phyloP scores from a whole-genome alignment of 495 filamentous ascomycete species.

The Aspergillus bertholletiae region DNA sequence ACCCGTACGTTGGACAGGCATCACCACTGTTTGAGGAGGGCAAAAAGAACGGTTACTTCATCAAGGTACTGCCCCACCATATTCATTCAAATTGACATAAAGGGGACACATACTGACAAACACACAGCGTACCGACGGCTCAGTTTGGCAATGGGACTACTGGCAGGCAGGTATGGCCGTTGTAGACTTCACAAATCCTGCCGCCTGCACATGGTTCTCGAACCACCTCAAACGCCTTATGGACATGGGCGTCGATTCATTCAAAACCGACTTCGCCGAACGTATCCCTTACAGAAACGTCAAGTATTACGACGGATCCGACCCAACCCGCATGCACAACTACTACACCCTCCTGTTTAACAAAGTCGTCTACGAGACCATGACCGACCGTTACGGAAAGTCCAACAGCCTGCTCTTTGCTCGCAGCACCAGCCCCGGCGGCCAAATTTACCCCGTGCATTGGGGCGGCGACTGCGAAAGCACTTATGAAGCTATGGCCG shows the following conservation, averaged over 20 bases:
- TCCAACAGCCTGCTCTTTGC: conserved; percentile 65
- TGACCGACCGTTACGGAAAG: conserved; percentile 55
- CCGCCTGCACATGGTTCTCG: conserved; percentile 58
- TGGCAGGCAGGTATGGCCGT: conserved; percentile 76
- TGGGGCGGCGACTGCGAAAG: conserved; percentile 70
- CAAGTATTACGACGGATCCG: conserved; percentile 51
- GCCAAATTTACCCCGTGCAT: conserved; percentile 64
- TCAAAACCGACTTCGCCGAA: conserved; percentile 76
- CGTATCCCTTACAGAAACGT: conserved; percentile 63
- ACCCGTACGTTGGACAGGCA: conserved; percentile 66
- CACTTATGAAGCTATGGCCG: conserved; percentile 69
- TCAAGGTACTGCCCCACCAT: conserved; percentile 41
- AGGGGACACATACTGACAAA: background rate
- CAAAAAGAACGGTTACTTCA: conserved; percentile 62
- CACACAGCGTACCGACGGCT: conserved; percentile 55
- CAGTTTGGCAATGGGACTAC: conserved; percentile 70
- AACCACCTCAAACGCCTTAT: conserved; percentile 56
- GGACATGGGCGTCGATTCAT: conserved; percentile 61
- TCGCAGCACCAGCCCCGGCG: conserved; percentile 61
- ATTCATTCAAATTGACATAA: too few relatives aligned
- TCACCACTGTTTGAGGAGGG: conserved; percentile 62
- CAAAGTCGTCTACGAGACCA: conserved; percentile 61
- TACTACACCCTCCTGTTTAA: conserved; percentile 72
- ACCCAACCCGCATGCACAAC: conserved; percentile 68
- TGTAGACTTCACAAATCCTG: conserved; percentile 71